Evolutionary conservation across 208 protist species (phyloP).

Genomic region (Trypanosoma rangeli): DNA sequence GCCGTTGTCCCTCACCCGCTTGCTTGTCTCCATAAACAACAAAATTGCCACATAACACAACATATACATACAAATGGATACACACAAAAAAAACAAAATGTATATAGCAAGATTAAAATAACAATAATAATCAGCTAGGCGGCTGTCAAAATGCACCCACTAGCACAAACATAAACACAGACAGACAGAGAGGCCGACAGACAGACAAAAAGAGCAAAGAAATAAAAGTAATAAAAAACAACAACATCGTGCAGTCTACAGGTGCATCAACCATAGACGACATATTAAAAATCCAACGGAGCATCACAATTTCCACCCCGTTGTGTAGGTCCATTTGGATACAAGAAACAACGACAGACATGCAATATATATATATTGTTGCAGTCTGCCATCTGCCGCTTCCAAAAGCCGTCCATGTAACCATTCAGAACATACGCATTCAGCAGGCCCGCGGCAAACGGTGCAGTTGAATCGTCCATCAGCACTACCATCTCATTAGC

Average conservation of each 20-base stretch:
- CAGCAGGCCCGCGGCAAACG: conserved; percentile 9
- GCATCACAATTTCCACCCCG: not conserved
- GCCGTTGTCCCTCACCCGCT: not conserved
- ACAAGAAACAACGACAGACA: conserved; percentile 2
- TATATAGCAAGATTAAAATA: too few species aligned
- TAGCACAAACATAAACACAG: not conserved
- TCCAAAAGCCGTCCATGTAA: conserved; percentile 1
- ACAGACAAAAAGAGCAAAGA: not conserved
- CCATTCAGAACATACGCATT: conserved; percentile 28
- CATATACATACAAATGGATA: not conserved
- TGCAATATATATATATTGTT: too few species aligned
- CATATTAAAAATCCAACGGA: too few species aligned
- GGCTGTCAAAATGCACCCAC: too few species aligned
- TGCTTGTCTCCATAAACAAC: not conserved
- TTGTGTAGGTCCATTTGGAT: not conserved
- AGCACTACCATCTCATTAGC: too few species aligned
- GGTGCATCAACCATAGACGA: too few species aligned
- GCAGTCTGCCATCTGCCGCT: conserved; percentile 2
- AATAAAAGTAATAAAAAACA: too few species aligned
- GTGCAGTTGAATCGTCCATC: not conserved
- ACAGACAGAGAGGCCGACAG: too few species aligned
- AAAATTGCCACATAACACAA: conserved; percentile 1
- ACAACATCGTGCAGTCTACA: too few species aligned
- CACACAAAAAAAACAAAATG: not conserved
- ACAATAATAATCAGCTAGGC: too few species aligned